phyloP scores from a whole-genome alignment of 2,329 filamentous ascomycete species.

The Colletotrichum gigasporum region DNA sequence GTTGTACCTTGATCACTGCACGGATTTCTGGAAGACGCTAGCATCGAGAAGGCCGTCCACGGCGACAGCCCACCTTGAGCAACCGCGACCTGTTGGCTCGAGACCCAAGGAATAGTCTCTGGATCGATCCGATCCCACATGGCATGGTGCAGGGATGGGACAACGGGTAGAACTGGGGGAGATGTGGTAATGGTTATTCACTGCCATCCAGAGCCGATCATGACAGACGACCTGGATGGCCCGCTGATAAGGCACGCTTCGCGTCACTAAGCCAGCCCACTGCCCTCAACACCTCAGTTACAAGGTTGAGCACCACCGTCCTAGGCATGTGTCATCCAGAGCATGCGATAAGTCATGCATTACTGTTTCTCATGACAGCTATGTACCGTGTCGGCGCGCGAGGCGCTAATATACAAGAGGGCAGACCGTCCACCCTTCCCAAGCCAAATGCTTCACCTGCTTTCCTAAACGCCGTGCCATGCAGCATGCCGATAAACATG shows the following conservation, averaged over 20 bases:
- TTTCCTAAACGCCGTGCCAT: slow-evolving; percentile 45
- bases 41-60: too few species aligned
- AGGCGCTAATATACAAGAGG: slow-evolving; percentile 23
- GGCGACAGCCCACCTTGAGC: too few species aligned
- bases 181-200: neutral
- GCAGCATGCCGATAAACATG: slow-evolving; percentile 39
- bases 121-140: neutral
- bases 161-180: too few species aligned
- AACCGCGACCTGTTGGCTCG: neutral
- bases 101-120: neutral
- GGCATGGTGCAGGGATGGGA: neutral
- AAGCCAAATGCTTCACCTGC: slow-evolving; percentile 27
- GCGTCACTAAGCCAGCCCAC: too few species aligned
- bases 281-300: too few species aligned
- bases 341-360: slow-evolving; percentile 14
- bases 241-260: neutral
- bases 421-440: slow-evolving; percentile 3
- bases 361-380: slow-evolving; percentile 7
- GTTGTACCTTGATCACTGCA: neutral
- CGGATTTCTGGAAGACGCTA: neutral
- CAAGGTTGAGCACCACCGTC: too few species aligned
- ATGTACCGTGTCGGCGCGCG: neutral
- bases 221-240: neutral
- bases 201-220: too few species aligned
- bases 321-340: too few species aligned